Base-by-base conservation (phyloP, 2,329 filamentous ascomycete species). In the Apiospora phragmitis region DNA sequence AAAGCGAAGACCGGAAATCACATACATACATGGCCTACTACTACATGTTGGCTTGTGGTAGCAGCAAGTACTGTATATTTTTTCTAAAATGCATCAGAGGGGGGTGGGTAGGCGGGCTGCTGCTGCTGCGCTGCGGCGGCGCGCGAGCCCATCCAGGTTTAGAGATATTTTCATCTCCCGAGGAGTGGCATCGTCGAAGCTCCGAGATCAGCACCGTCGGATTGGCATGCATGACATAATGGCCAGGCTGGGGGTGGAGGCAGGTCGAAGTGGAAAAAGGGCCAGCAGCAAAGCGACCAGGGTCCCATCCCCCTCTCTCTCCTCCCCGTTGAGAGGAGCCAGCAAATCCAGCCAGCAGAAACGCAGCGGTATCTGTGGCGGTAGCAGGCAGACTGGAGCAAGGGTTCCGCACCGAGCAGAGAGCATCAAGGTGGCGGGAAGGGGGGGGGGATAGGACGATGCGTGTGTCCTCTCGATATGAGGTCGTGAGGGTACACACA, bases 221-320 rank as follows among this genome's bases (percentile, higher is more conserved):
- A 62, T 62, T 62, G 29, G 9, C 55, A 62, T 62, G 55, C 55
- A 62, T 62, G 55, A 62, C 55, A 62, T 62, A 62, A 62, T 62
- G 29, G 55, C 55, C 55, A 62, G 55, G 55, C 55, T 62, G 55
- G 55, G 55, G 55, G 55, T 62, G 55, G 55, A 62, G 55, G 55
- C 43, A 38, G 55, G 55, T 38, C 55, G 35, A 62, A 14, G 55
- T 62, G 55, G 55, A 62, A 38, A 62, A 38, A 62, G 32, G 55
- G 11, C 51, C 51, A 35, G 43, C 43, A n/a, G 43, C 43, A n/a
- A 29, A 35, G 49, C 47, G 26, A 16, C 29, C 26, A 29, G 51
- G 51, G 51, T 59, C 51, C 24, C 24, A n/a, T n/a, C n/a, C 51
- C 51, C 49, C 24, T 29, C 49, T 12, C 49, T 35, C 51, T 59